Evolutionary conservation across 306 rosid genomes (phyloP).

Genomic region (Castanospermum australe): DNA sequence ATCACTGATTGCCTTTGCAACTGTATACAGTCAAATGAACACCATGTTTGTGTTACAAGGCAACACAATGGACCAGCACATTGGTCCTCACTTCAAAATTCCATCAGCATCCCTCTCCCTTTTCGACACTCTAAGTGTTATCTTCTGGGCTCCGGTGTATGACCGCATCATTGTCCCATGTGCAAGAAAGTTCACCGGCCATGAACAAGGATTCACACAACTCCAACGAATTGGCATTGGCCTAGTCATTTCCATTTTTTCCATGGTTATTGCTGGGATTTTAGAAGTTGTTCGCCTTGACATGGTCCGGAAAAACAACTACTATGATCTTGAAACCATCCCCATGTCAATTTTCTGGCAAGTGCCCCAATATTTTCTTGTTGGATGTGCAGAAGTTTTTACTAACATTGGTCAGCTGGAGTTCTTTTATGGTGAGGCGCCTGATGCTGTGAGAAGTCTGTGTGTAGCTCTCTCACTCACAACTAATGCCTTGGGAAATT

Average conservation of each 20-base stretch:
- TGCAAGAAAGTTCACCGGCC: conserved; percentile 63
- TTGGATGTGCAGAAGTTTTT: conserved; percentile 88
- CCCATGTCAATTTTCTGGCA: conserved; percentile 93
- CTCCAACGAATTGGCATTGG: conserved; percentile 90
- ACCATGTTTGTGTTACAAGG: conserved; percentile 92
- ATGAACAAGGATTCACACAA: conserved; percentile 68
- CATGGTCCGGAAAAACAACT: conserved; percentile 45
- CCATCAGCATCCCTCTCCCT: conserved; percentile 86
- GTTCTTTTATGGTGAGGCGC: conserved; percentile 79
- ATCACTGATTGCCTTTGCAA: conserved; percentile 61
- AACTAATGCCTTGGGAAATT: conserved; percentile 63
- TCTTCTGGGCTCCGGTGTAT: conserved; percentile 70
- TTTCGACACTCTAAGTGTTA: conserved; percentile 78
- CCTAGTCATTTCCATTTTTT: conserved; percentile 54
- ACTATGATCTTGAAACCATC: conserved; percentile 51
- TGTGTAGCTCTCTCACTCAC: conserved; percentile 80
- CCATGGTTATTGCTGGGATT: conserved; percentile 73
- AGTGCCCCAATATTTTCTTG: conserved; percentile 71
- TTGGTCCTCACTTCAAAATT: conserved; percentile 66
- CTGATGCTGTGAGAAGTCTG: conserved; percentile 88
- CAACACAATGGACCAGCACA: conserved; percentile 75
- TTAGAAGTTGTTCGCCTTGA: conserved; percentile 65
- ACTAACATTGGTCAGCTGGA: conserved; percentile 64
- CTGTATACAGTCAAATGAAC: conserved; percentile 81
- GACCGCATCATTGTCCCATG: conserved; percentile 60